These are phyloP conservation scores for Trichoderma koningii DNA, from an alignment of 2,329 filamentous ascomycete species.

Conservation along the genomic window DNA sequence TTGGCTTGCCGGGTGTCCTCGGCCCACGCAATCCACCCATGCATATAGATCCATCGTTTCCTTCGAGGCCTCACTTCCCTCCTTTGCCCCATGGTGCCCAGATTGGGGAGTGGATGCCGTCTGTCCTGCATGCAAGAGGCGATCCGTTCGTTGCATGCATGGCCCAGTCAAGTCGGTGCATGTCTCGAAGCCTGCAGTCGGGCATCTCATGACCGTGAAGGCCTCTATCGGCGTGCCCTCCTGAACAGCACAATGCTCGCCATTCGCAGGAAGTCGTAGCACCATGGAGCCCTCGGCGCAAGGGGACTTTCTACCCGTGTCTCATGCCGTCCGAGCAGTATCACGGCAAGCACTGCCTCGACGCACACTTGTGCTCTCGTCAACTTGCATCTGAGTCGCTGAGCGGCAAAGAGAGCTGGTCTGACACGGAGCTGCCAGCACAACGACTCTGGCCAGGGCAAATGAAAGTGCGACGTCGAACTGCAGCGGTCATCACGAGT, in stretches of 20 bases:
- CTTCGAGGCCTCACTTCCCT: not conserved
- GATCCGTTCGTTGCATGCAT: slow-evolving; percentile 4
- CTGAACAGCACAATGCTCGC: not conserved
- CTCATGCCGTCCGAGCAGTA: not conserved
- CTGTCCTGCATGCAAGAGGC: slow-evolving; percentile 10
- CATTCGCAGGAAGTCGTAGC: not conserved
- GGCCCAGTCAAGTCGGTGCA: not conserved
- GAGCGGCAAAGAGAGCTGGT: slow-evolving; percentile 2
- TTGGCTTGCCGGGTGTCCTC: not conserved
- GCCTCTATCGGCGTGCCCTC: not conserved
- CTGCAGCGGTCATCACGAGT: not conserved
- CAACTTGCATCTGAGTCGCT: slow-evolving; percentile 7
- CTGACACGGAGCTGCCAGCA: not conserved
- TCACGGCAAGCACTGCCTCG: slow-evolving; percentile 6
- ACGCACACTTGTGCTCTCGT: slow-evolving; percentile 11
- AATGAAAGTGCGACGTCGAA: not conserved
- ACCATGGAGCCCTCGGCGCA: not conserved
- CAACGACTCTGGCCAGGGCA: not conserved
- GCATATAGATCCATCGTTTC: slow-evolving; percentile 10
- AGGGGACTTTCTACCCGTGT: not conserved
- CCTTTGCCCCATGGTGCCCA: not conserved
- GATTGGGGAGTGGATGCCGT: slow-evolving; percentile 1
- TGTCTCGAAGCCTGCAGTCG: slow-evolving; percentile 11
- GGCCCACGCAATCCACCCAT: slow-evolving; percentile 1
- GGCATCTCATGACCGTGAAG: not conserved